phyloP scores from a whole-genome alignment of 768 basidiomycete species.

The Tricholoma sp. region DNA sequence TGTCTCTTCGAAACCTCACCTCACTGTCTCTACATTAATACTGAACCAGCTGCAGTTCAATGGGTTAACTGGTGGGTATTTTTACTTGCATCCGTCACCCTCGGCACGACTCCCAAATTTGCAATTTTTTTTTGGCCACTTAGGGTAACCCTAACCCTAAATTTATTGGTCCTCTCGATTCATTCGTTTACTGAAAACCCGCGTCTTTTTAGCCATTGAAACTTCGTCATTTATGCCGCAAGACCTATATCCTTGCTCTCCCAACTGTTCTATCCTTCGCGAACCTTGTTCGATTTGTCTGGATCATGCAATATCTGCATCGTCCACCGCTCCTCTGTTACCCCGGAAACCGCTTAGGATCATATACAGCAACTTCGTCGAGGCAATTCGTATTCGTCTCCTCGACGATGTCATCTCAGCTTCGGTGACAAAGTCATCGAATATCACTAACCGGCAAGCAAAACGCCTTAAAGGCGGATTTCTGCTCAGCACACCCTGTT shows the following conservation, averaged over 20 bases:
- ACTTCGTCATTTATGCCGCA: conserved; percentile 40
- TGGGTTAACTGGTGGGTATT: conserved; percentile 39
- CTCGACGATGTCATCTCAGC: conserved; percentile 49
- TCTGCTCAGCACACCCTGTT: conserved; percentile 42
- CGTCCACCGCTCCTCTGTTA: conserved; percentile 21
- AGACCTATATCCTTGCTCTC: conserved; percentile 50
- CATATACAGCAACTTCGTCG: conserved; percentile 48
- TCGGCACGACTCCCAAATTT: too few relatives aligned
- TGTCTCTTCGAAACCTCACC: conserved; percentile 32
- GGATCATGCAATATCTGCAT: conserved; percentile 8
- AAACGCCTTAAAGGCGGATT: conserved; percentile 59
- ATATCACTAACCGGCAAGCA: conserved; percentile 27
- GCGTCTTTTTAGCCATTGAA: conserved; percentile 33
- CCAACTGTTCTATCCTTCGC: conserved; percentile 34
- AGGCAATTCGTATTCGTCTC: conserved; percentile 52
- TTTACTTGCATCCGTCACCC: too few relatives aligned
- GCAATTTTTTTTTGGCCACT: not conserved
- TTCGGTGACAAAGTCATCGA: conserved; percentile 29
- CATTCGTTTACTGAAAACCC: not conserved
- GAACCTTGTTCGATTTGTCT: conserved; percentile 37
- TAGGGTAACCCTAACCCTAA: conserved; percentile 20
- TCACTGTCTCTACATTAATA: conserved; percentile 23
- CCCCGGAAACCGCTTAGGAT: conserved; percentile 41
- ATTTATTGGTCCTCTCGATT: not conserved
- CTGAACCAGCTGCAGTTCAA: conserved; percentile 41